phyloP scores from a whole-genome alignment of 805 yeast species.

The Candida boleticola region DNA sequence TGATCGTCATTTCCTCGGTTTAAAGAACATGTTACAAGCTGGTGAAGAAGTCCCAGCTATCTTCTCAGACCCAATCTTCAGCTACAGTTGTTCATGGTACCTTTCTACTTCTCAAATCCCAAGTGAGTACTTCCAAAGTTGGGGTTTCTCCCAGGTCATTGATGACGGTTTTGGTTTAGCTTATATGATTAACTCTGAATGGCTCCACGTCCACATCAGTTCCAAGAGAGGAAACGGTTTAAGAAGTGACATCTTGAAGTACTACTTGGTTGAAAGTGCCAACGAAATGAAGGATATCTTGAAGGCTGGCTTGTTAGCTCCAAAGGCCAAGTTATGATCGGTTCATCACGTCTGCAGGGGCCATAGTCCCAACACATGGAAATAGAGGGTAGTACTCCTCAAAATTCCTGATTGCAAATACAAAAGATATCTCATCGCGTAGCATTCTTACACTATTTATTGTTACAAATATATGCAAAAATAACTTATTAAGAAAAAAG shows the following conservation, averaged over 20 bases:
- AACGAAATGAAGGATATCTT: conserved; percentile 75
- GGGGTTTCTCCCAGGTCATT: conserved; percentile 95
- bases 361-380: too few species aligned
- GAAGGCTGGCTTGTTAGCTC: conserved; percentile 27
- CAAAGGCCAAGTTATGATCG: conserved; percentile 40
- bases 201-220: conserved; percentile 82
- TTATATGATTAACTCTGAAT: conserved; percentile 84
- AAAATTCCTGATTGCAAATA: too few species aligned
- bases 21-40: conserved; percentile 64
- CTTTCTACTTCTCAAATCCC: conserved; percentile 87
- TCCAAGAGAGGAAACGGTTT: conserved; percentile 63
- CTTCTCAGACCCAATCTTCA: conserved; percentile 71
- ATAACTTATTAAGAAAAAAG: too few species aligned
- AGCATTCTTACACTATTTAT: too few species aligned
- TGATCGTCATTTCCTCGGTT: conserved; percentile 91
- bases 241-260: conserved; percentile 56
- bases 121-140: conserved; percentile 76
- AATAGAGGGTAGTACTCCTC: too few species aligned
- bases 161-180: conserved; percentile 94
- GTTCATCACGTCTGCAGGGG: too few species aligned
- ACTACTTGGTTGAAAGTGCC: conserved; percentile 74
- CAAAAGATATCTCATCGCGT: too few species aligned
- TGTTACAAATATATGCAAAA: too few species aligned
- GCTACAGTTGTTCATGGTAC: conserved; percentile 81
- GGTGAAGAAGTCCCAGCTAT: conserved; percentile 65